Conservation (phyloP, 805 yeast genomes). For the Kuraishia capsulata region DNA sequence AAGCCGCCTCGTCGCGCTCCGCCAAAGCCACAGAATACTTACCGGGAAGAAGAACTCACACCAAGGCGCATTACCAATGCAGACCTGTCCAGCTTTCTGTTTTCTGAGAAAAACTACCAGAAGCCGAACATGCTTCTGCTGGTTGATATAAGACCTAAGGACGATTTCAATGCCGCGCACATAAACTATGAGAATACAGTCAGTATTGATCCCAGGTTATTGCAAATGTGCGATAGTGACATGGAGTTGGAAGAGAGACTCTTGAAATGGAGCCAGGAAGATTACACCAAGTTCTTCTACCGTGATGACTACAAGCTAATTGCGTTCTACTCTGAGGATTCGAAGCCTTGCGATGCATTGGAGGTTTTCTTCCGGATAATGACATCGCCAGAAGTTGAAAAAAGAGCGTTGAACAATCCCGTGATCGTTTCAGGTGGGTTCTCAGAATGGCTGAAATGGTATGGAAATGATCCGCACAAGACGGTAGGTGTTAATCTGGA, state of each 20-base stretch:
- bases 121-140: conserved; percentile 20
- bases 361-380: conserved; percentile 13
- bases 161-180: conserved; percentile 21
- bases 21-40: background rate
- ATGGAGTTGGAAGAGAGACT: conserved; percentile 11
- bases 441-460: conserved; percentile 30
- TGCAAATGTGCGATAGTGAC: conserved; percentile 9
- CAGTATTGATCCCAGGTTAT: conserved; percentile 28
- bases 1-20: background rate
- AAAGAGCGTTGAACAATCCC: conserved; percentile 12
- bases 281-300: conserved; percentile 20
- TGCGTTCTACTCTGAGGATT: conserved; percentile 28
- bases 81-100: conserved; percentile 7
- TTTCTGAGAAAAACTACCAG: conserved; percentile 2
- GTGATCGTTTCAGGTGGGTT: conserved; percentile 33
- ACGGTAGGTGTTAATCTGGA: conserved; percentile 6
- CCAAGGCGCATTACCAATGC: conserved; percentile 4
- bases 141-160: conserved; percentile 29
- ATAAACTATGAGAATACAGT: conserved; percentile 28
- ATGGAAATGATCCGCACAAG: conserved; percentile 16
- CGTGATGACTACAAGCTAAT: conserved; percentile 24
- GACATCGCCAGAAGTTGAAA: conserved; percentile 4
- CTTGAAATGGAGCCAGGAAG: conserved; percentile 22
- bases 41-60: background rate
- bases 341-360: conserved; percentile 19